phyloP scores from a whole-genome alignment of 257 asterid species.

The Solanum medicagineum region DNA sequence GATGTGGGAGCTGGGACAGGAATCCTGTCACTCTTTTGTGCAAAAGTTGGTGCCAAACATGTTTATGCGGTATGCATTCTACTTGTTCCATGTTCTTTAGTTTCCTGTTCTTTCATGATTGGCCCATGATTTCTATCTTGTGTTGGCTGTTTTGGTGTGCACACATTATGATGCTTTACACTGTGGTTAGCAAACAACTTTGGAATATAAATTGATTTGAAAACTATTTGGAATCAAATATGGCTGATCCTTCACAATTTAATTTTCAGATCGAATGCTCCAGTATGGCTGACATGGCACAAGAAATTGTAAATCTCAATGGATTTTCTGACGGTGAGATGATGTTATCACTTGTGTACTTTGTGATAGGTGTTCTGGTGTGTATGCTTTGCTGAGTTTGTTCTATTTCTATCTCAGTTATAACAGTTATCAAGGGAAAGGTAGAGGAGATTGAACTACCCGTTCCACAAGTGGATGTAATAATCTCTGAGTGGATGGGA shows the following conservation, averaged over 20 bases:
- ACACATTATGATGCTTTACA: not conserved
- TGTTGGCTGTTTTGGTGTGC: not conserved
- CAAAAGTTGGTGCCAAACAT: constrained; percentile 88
- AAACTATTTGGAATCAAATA: not conserved
- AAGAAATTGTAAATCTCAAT: constrained; percentile 63
- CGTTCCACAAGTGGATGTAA: constrained; percentile 78
- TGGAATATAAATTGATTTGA: not conserved
- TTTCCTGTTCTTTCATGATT: not conserved
- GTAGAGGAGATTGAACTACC: constrained; percentile 97
- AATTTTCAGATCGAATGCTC: constrained; percentile 86
- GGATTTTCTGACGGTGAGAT: constrained; percentile 67
- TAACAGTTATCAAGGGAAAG: constrained; percentile 89
- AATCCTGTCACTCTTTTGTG: constrained; percentile 93
- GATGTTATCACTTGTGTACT: not conserved
- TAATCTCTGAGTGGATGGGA: constrained; percentile 99
- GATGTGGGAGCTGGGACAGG: constrained; percentile 99
- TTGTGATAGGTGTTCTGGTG: not conserved
- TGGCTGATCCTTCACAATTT: not conserved
- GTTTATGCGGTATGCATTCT: constrained; percentile 37
- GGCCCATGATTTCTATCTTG: not conserved
- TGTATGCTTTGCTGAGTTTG: not conserved
- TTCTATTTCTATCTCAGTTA: constrained; percentile 32
- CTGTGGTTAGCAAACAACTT: not conserved
- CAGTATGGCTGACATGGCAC: constrained; percentile 86
- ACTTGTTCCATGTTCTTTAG: not conserved